Conservation (phyloP, 2,329 filamentous ascomycete species). For the Neonectria magnoliae region DNA sequence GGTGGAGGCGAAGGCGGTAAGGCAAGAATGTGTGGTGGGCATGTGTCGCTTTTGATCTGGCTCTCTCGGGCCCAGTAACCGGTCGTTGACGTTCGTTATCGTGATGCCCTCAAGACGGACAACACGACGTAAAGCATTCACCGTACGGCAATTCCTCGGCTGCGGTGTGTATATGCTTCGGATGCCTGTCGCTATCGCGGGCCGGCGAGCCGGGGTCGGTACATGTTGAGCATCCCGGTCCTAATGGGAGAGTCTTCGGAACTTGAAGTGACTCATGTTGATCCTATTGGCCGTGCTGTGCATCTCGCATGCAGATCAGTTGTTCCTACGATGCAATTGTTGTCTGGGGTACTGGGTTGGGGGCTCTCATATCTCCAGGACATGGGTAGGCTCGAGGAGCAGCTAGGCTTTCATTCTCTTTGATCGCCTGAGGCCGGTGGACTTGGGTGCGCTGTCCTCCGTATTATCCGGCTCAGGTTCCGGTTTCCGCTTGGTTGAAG, state of each 20-base stretch:
- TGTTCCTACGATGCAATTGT: neutral
- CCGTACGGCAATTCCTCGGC: conserved; percentile 40
- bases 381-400: neutral
- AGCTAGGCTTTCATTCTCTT: conserved; percentile 36
- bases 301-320: conserved; percentile 4
- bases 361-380: neutral
- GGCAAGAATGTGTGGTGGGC: conserved; percentile 10
- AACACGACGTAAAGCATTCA: conserved; percentile 9
- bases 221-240: neutral
- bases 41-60: conserved; percentile 22
- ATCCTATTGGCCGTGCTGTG: conserved; percentile 4
- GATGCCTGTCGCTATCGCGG: conserved; percentile 36
- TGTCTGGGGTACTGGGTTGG: conserved; percentile 1
- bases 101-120: conserved; percentile 18
- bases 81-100: conserved; percentile 23
- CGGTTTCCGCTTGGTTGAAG: conserved; percentile 38
- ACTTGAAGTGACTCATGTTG: conserved; percentile 2
- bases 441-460: conserved; percentile 28
- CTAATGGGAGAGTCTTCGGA: conserved; percentile 10
- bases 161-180: conserved; percentile 38
- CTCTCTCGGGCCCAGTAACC: conserved; percentile 13
- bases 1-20: neutral
- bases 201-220: conserved; percentile 32
- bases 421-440: conserved; percentile 36
- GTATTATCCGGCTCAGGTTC: conserved; percentile 12